Percentiles rank a stretch among this genome's conserved stretches.
Evolutionary conservation across 176 grass and related monocot species (phyloP).

Genomic region (Oryza glaberrima): DNA sequence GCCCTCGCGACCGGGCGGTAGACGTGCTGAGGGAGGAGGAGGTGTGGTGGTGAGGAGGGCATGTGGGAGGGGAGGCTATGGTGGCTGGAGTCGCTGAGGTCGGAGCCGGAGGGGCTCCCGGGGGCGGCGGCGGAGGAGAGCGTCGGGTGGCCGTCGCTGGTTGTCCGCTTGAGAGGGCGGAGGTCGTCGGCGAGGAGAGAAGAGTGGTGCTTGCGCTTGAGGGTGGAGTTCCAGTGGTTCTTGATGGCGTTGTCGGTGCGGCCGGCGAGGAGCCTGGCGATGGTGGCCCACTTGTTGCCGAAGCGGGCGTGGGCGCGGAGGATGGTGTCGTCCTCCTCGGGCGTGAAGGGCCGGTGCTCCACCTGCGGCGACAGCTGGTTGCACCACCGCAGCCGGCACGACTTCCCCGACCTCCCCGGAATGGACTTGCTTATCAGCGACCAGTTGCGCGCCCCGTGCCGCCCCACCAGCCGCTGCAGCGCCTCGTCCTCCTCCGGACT

Average conservation of each 20-base stretch:
- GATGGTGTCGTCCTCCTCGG: slow-evolving; percentile 88
- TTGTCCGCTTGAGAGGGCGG: slow-evolving; percentile 70
- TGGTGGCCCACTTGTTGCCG: slow-evolving; percentile 99
- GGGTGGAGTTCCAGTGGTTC: slow-evolving; percentile 99
- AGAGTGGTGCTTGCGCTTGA: slow-evolving; percentile 62
- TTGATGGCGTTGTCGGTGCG: slow-evolving; percentile 99
- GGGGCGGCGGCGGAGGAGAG: slow-evolving; percentile 59
- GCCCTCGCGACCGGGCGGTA: slow-evolving; percentile 65
- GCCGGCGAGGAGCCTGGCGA: slow-evolving; percentile 73
- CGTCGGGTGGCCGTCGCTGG: slow-evolving; percentile 52
- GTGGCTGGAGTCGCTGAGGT: slow-evolving; percentile 75
- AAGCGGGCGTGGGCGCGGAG: slow-evolving; percentile 71
- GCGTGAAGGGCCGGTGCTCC: slow-evolving; percentile 87
- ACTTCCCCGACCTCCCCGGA: slow-evolving; percentile 77
- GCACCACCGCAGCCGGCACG: slow-evolving; percentile 89
- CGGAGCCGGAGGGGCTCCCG: slow-evolving; percentile 65
- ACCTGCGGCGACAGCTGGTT: slow-evolving; percentile 95
- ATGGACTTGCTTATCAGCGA: slow-evolving; percentile 92
- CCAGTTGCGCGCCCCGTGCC: slow-evolving; percentile 87
- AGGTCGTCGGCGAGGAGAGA: background rate
- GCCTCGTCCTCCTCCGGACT: slow-evolving; percentile 98
- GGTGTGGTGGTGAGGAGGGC: slow-evolving; percentile 23
- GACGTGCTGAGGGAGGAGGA: slow-evolving; percentile 33
- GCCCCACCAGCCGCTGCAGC: slow-evolving; percentile 62
- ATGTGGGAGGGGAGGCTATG: slow-evolving; percentile 60